Percentiles rank a stretch among this genome's conserved stretches.
These are phyloP conservation scores for Phialocephala sp. DNA, from an alignment of 2,329 filamentous ascomycete genomes.

Conservation along the genomic window DNA sequence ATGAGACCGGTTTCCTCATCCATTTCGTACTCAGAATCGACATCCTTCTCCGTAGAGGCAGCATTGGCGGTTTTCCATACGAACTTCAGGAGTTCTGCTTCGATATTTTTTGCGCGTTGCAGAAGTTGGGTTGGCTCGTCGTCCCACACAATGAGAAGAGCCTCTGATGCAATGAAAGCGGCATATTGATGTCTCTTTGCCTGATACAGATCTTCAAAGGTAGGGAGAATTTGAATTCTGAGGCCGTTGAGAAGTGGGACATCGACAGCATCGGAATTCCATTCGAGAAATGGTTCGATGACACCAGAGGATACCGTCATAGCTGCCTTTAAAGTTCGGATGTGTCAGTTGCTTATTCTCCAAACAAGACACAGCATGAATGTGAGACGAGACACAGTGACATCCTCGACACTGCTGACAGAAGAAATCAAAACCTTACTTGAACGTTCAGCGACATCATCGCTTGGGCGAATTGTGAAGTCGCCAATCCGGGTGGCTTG, in stretches of 20 bases:
- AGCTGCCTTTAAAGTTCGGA: constrained; percentile 11
- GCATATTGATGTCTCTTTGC: constrained; percentile 23
- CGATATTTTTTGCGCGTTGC: constrained; percentile 19
- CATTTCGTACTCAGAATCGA: constrained; percentile 14
- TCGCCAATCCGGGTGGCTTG: constrained; percentile 19
- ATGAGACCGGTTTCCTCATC: constrained; percentile 20
- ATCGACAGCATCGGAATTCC: constrained; percentile 18
- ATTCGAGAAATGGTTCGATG: constrained; percentile 18
- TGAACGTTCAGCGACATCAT: constrained; percentile 24
- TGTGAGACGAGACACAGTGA: constrained; percentile 4
- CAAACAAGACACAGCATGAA: neutral
- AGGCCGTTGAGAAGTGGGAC: constrained; percentile 22
- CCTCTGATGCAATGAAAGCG: constrained; percentile 16
- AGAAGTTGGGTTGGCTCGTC: constrained; percentile 20
- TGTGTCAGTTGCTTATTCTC: neutral
- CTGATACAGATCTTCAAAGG: constrained; percentile 18
- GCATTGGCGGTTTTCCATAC: constrained; percentile 21
- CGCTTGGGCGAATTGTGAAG: constrained; percentile 18
- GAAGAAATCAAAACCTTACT: constrained; percentile 16
- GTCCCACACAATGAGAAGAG: constrained; percentile 18
- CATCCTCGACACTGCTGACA: neutral
- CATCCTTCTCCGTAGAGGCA: constrained; percentile 5
- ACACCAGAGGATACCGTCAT: constrained; percentile 22
- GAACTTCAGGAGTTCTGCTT: constrained; percentile 20
- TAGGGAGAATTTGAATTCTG: constrained; percentile 21